These are phyloP conservation scores for Metschnikowia lunata DNA, from an alignment of 805 yeast genomes.

Conservation along the genomic window DNA sequence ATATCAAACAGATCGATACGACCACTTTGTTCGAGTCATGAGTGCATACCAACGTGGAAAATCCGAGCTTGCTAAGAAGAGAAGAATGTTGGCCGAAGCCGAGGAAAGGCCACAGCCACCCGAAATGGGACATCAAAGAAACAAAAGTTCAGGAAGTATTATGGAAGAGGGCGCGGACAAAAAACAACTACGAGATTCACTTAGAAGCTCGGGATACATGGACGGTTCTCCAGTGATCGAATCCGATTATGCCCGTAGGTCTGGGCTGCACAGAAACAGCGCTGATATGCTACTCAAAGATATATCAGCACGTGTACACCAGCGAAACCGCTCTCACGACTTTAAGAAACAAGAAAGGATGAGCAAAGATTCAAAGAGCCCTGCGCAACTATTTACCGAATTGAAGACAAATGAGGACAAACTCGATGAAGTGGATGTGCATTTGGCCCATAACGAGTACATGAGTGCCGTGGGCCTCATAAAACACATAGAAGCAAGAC, in stretches of 20 bases:
- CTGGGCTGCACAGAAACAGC: constrained; percentile 24
- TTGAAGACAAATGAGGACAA: constrained; percentile 54
- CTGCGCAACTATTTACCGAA: constrained; percentile 35
- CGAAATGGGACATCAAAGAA: constrained; percentile 10
- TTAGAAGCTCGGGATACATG: constrained; percentile 50
- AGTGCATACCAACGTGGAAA: constrained; percentile 58
- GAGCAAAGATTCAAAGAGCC: constrained; percentile 8
- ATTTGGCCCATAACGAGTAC: constrained; percentile 57
- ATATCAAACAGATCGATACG: constrained; percentile 57
- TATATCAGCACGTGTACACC: constrained; percentile 57
- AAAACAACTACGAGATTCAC: constrained; percentile 35
- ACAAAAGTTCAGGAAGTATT: constrained; percentile 9
- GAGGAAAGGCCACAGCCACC: constrained; percentile 6
- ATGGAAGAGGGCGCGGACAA: constrained; percentile 32
- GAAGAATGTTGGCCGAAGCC: constrained; percentile 22
- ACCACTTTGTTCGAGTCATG: constrained; percentile 51
- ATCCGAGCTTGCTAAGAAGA: constrained; percentile 41
- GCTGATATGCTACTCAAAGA: constrained; percentile 49
- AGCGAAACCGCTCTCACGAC: constrained; percentile 52
- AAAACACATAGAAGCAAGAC: constrained; percentile 32
- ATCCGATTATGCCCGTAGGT: constrained; percentile 7
- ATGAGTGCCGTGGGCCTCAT: constrained; percentile 41
- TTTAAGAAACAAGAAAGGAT: constrained; percentile 17
- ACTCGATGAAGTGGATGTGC: constrained; percentile 66
- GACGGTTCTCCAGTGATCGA: constrained; percentile 21